Evolutionary conservation across 768 basidiomycete genomes (phyloP).

Genomic region (Pisolithus albus): DNA sequence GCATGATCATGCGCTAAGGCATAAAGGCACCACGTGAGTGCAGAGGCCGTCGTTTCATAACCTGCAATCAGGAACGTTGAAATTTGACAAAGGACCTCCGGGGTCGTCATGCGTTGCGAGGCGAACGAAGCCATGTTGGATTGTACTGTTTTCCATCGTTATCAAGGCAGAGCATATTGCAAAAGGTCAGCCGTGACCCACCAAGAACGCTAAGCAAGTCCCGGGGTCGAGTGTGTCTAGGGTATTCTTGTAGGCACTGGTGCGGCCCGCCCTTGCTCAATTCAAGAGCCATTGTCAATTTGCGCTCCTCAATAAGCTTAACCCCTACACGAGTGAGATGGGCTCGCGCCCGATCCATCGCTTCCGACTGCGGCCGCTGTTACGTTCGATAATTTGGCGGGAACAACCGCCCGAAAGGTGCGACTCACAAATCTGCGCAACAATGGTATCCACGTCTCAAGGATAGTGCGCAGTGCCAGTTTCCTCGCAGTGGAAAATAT

Average conservation of each 20-base stretch:
- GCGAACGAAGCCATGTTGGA: slow-evolving; percentile 45
- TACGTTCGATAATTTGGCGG: background rate
- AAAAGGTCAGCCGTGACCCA: slow-evolving; percentile 13
- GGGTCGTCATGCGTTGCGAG: slow-evolving; percentile 44
- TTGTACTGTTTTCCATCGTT: slow-evolving; percentile 37
- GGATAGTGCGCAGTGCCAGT: slow-evolving; percentile 45
- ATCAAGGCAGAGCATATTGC: background rate
- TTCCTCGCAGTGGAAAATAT: slow-evolving; percentile 49
- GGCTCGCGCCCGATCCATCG: slow-evolving; percentile 36
- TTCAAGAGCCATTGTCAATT: slow-evolving; percentile 30
- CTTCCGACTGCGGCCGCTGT: slow-evolving; percentile 41
- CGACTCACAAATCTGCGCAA: slow-evolving; percentile 42
- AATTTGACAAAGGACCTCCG: slow-evolving; percentile 58
- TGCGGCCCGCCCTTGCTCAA: slow-evolving; percentile 10
- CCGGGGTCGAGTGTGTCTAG: slow-evolving; percentile 27
- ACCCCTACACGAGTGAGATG: slow-evolving; percentile 50
- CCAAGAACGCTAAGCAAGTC: slow-evolving; percentile 54
- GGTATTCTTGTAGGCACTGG: slow-evolving; percentile 7
- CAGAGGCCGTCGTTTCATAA: slow-evolving; percentile 55
- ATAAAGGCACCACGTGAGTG: slow-evolving; percentile 59
- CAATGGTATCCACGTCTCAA: slow-evolving; percentile 54
- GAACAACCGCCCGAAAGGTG: background rate
- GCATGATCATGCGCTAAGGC: slow-evolving; percentile 42
- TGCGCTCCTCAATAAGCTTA: slow-evolving; percentile 46
- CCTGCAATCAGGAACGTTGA: slow-evolving; percentile 60